Base-by-base conservation (phyloP, 306 rosid species). In the Sesbania bispinosa region DNA sequence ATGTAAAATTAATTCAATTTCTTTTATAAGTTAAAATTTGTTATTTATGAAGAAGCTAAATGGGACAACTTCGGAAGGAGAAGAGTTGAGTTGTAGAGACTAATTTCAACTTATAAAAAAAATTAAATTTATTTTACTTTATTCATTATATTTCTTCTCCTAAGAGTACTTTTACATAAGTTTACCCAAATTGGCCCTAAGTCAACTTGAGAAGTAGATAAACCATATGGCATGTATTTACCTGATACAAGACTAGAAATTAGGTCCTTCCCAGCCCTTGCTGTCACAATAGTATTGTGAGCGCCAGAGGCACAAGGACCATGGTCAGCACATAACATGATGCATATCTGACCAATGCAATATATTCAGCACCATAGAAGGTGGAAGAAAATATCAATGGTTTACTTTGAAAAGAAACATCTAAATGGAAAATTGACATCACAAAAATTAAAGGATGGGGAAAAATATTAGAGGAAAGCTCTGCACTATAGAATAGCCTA, bases 231-330 rank as follows among this genome's bases (percentile, higher is more conserved):
- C 71, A 41, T 46, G 14, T 60, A 65, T 73, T 38, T 73, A 92
- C 97, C 97, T 75, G 96, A 81, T 75, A 92, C 97, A 29, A 89
- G 96, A 65, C 97, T 75, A 46, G 96, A 92, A 71, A 92, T 93
- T 55, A 92, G 94, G 70, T 92, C 96, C 85, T 92, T 92, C 75
- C 97, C 96, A 57, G 97, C 97, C 80, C 97, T 87, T 54, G 96
- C 96, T 13, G 97, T 92, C 61, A 92, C 98, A 27, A 92, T 89
- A 62, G 98, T 72, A 82, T 92, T 92, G 77, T 92, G 98, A 73
- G 98, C 98, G 67, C 98, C 98, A 62, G 98, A 92, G 54, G 88
- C 95, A 42, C 96, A 92, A 6, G 98, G 98, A 83, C 98, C 98
- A 75, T 92, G 98, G 85, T 92, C 96, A 19, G 98, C 96, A 83